These are phyloP conservation scores for Syzygium grande DNA, from an alignment of 345 rosid genomes.

Conservation along the genomic window DNA sequence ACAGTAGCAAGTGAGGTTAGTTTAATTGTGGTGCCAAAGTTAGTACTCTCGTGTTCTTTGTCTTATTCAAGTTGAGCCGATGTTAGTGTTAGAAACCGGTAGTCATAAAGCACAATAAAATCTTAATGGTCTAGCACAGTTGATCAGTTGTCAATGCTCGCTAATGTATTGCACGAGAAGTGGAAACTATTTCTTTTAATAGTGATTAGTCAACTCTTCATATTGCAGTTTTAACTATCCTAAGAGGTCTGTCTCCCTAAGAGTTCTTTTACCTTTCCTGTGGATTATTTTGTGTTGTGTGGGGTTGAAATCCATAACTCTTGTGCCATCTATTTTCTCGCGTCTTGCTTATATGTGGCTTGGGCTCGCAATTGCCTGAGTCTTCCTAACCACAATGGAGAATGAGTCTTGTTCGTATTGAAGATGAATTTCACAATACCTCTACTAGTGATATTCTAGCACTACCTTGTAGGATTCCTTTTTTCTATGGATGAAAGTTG, in stretches of 20 bases:
- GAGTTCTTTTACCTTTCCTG: too few species aligned
- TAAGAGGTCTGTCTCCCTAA: not conserved
- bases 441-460: too few species aligned
- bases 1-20: not conserved
- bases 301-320: not conserved
- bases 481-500: too few species aligned
- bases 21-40: not conserved
- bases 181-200: not conserved
- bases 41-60: not conserved
- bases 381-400: too few species aligned
- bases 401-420: too few species aligned
- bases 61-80: not conserved
- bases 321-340: not conserved
- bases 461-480: too few species aligned
- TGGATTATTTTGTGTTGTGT: not conserved
- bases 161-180: too few species aligned
- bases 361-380: not conserved
- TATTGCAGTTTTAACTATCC: not conserved
- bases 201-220: not conserved
- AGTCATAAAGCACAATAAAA: not conserved
- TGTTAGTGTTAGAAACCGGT: not conserved
- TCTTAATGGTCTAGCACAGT: not conserved
- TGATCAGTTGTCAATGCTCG: not conserved
- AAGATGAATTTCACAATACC: too few species aligned
- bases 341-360: not conserved